phyloP scores from a whole-genome alignment of 106 monocot species.

The Platanthera guangdongensis region DNA sequence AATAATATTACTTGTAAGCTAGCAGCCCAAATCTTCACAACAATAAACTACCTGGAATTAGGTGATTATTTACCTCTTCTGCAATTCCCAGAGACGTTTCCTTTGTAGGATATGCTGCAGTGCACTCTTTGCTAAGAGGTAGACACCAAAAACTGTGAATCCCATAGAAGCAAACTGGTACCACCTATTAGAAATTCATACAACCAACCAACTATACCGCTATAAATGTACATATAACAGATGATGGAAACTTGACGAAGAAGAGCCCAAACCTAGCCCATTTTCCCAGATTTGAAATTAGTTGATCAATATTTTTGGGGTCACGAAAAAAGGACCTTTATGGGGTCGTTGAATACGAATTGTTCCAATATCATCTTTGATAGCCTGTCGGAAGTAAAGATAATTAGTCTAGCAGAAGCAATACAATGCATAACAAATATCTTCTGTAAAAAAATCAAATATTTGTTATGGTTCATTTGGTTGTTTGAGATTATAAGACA shows the following conservation, averaged over 20 bases:
- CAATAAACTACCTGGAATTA: neutral
- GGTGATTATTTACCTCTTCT: conserved; percentile 49
- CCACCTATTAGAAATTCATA: conserved; percentile 28
- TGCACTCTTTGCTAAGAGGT: conserved; percentile 71
- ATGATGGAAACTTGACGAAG: neutral
- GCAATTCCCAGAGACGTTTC: conserved; percentile 56
- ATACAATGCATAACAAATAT: too few relatives aligned
- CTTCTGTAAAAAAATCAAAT: too few relatives aligned
- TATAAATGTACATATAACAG: neutral
- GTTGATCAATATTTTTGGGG: conserved; percentile 77
- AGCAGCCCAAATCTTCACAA: too few relatives aligned
- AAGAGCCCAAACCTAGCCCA: conserved; percentile 58
- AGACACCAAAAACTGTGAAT: conserved; percentile 71
- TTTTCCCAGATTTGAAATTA: conserved; percentile 78
- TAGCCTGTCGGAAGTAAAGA: conserved; percentile 39
- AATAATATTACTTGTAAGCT: too few relatives aligned
- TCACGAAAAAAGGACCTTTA: conserved; percentile 91
- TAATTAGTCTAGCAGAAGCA: neutral
- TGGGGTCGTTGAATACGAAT: conserved; percentile 81
- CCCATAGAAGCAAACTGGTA: conserved; percentile 77
- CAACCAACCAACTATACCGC: neutral
- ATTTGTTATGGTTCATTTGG: too few relatives aligned
- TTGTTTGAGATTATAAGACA: too few relatives aligned
- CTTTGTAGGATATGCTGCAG: conserved; percentile 61
- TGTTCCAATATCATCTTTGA: conserved; percentile 90